These are phyloP conservation scores for Xylaria grammica DNA, from an alignment of 495 filamentous ascomycete genomes.

Conservation along the genomic window DNA sequence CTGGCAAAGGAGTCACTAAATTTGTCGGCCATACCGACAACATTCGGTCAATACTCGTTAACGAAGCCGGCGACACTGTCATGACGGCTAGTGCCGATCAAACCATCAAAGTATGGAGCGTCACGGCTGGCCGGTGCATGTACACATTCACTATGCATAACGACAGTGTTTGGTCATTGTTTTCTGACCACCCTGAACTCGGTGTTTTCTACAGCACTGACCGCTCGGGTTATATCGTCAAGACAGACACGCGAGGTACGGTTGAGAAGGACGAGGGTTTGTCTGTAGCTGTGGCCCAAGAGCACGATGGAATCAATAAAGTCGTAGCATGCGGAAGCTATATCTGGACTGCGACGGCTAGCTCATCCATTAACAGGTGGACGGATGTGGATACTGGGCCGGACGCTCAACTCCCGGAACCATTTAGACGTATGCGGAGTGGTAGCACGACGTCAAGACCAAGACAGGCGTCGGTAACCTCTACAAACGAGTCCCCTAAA, in stretches of 20 bases:
- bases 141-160: constrained; percentile 99
- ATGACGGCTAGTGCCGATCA: constrained; percentile 96
- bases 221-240: constrained; percentile 86
- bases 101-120: constrained; percentile 96
- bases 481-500: constrained; percentile 45
- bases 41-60: constrained; percentile 87
- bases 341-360: constrained; percentile 93
- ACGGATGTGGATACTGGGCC: constrained; percentile 77
- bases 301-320: constrained; percentile 87
- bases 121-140: constrained; percentile 93
- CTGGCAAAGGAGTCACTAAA: constrained; percentile 90
- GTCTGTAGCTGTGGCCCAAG: constrained; percentile 85
- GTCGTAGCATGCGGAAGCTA: constrained; percentile 78
- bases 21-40: constrained; percentile 99
- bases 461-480: constrained; percentile 35
- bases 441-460: constrained; percentile 50
- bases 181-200: constrained; percentile 83
- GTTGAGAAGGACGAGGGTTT: constrained; percentile 81
- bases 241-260: constrained; percentile 82
- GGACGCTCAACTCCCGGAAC: constrained; percentile 56
- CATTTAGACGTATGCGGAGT: constrained; percentile 60
- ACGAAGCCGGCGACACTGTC: constrained; percentile 83
- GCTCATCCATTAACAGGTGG: constrained; percentile 96
- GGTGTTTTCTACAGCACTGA: constrained; percentile 94
- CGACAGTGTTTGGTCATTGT: constrained; percentile 96